Base-by-base conservation (phyloP, 2,329 filamentous ascomycete genomes). In the Proliferodiscus dingleyae region DNA sequence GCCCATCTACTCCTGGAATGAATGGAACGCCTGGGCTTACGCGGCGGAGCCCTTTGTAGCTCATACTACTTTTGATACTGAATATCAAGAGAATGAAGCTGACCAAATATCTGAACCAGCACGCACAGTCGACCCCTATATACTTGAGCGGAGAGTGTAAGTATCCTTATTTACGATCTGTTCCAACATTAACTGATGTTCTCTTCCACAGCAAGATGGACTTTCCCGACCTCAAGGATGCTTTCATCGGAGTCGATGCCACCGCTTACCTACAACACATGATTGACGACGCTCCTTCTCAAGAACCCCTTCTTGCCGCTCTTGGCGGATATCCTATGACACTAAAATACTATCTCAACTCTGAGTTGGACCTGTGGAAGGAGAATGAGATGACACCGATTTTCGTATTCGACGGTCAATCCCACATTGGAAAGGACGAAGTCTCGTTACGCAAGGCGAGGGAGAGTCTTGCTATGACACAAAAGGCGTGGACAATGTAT, bases 381-480 rank as follows among this genome's bases (percentile, higher is more conserved):
- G 75, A 77, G 37, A 71, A 83, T 58, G 78, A 79, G 16, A 83
- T 95, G 42, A 80, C 73, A n/a, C 87, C 87, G 2, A 71, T 94
- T 52, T 97, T 98, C 65, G 76, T 98, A 41, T 98, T 98, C 67
- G 87, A 91, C 64, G 93, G 93, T 28, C 79, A 95, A 59, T 81
- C 89, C 30, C 77, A 89, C 50, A 81, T 82, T 30, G 86, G 85
- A 46, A 85, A 87, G 60, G 83, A 90, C 59, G 81, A 87, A 37
- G 74, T 83, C 49, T 72, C 81, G 19, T 74, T 85, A 44, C 76
- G 81, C 54, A 78, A 79, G 37, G 80, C 79, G 21, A 77, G 77
- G 39, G 73, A 74, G 23, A 85, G 88, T 54, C 82, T 84, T 52
- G 68, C 77, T 51, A 82, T 83, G 55, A 89, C 88, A 41, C 78